A percentile compares a stretch with the other conserved stretches of the same genome.
Evolutionary conservation across 306 rosid genomes (phyloP).

Genomic region (Argentina anserina): DNA sequence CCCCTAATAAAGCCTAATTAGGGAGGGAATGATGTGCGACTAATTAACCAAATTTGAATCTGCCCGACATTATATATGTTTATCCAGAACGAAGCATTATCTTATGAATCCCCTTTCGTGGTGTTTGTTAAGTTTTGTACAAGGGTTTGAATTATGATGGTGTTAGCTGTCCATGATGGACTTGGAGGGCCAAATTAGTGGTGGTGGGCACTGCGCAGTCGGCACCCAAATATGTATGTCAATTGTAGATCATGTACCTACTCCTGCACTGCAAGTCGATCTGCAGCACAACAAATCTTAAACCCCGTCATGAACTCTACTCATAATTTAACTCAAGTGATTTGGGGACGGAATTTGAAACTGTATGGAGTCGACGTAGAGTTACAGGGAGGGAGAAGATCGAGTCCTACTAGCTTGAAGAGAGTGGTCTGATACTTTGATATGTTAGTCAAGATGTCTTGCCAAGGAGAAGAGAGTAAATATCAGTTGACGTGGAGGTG

Average conservation of each 20-base stretch:
- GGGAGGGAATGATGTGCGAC: slow-evolving; percentile 1
- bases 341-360: too few species aligned
- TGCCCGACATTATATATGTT: neutral
- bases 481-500: neutral
- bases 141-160: slow-evolving; percentile 4
- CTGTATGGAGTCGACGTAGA: neutral
- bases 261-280: neutral
- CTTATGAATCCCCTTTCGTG: neutral
- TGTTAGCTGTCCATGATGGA: slow-evolving; percentile 13
- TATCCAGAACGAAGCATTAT: neutral
- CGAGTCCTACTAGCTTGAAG: neutral
- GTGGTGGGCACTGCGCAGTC: slow-evolving; percentile 2
- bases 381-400: neutral
- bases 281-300: neutral
- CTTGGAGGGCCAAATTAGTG: neutral
- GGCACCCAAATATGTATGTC: neutral
- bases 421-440: neutral
- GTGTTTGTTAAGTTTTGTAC: neutral
- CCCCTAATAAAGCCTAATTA: neutral
- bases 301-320: too few species aligned
- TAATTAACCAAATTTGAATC: neutral
- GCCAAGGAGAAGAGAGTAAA: neutral
- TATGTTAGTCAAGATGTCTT: neutral
- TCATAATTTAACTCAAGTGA: too few species aligned
- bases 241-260: neutral